Conservation (phyloP, 805 yeast species). For the Myxozyma mucilagina region DNA sequence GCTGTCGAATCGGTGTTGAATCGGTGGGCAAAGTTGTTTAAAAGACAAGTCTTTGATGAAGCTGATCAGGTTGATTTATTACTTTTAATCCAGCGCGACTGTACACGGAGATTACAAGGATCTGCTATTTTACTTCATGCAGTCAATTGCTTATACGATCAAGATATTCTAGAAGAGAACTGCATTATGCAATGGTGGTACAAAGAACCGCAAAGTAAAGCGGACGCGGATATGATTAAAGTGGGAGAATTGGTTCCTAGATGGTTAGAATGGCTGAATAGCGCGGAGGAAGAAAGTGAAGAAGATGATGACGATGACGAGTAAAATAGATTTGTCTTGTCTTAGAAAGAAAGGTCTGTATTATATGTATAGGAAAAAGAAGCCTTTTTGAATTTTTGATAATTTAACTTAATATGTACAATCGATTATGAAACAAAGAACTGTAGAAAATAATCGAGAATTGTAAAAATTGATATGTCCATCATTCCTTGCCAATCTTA, state of each 20-base stretch:
- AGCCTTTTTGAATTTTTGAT: too few species aligned
- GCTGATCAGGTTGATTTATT: constrained; percentile 78
- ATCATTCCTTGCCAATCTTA: too few species aligned
- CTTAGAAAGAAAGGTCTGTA: neutral
- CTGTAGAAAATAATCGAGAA: neutral
- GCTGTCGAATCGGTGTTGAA: constrained; percentile 75
- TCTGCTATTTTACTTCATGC: constrained; percentile 51
- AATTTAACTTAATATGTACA: too few species aligned
- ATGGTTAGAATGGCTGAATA: constrained; percentile 85
- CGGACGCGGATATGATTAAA: constrained; percentile 43
- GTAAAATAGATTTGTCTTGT: neutral
- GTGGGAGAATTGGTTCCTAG: constrained; percentile 61
- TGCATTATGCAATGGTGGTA: constrained; percentile 83
- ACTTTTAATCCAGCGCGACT: constrained; percentile 48
- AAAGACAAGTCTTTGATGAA: constrained; percentile 79
- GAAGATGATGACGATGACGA: constrained; percentile 46
- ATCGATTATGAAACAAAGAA: too few species aligned
- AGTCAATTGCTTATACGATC: constrained; percentile 69
- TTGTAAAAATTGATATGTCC: too few species aligned
- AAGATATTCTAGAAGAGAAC: constrained; percentile 81
- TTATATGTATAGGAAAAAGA: neutral
- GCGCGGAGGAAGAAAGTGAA: constrained; percentile 67
- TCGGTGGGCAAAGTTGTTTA: constrained; percentile 79
- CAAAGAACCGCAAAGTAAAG: constrained; percentile 44
- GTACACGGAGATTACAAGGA: constrained; percentile 45